Evolutionary conservation across 768 basidiomycete species (phyloP).

Genomic region (Pulveroboletus sp.): DNA sequence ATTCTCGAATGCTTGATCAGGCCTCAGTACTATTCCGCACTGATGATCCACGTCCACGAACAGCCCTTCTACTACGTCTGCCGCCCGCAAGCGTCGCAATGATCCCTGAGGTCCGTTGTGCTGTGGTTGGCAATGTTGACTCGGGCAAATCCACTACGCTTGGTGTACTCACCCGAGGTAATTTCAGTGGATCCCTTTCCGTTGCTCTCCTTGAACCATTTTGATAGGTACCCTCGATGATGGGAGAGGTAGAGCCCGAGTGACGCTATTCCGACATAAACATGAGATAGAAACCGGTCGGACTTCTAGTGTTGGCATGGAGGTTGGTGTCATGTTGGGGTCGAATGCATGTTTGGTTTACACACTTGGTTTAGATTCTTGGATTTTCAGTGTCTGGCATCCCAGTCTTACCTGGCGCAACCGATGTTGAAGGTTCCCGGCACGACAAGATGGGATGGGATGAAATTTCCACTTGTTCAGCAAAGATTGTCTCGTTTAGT

Average conservation of each 20-base stretch:
- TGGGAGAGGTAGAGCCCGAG: constrained; percentile 77
- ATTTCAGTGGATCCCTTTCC: constrained; percentile 16
- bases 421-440: constrained; percentile 63
- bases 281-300: constrained; percentile 96
- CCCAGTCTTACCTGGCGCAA: constrained; percentile 72
- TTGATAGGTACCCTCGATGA: constrained; percentile 70
- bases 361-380: constrained; percentile 56
- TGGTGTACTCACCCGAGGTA: constrained; percentile 93
- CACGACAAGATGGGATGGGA: constrained; percentile 95
- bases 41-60: constrained; percentile 48
- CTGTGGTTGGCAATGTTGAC: constrained; percentile 94
- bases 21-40: constrained; percentile 54
- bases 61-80: constrained; percentile 63
- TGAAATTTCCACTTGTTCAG: constrained; percentile 82
- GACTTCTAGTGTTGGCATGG: constrained; percentile 96
- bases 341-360: not conserved
- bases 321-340: constrained; percentile 52
- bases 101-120: constrained; percentile 92
- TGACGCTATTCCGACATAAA: constrained; percentile 92
- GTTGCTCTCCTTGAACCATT: constrained; percentile 10
- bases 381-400: constrained; percentile 78
- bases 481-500: constrained; percentile 94
- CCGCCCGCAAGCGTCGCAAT: constrained; percentile 73
- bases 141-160: constrained; percentile 94
- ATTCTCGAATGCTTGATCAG: constrained; percentile 31